Percentiles rank a stretch among this genome's conserved stretches.
phyloP scores from a whole-genome alignment of 1,284 basidiomycete species.

The Trichosporon ovoides region DNA sequence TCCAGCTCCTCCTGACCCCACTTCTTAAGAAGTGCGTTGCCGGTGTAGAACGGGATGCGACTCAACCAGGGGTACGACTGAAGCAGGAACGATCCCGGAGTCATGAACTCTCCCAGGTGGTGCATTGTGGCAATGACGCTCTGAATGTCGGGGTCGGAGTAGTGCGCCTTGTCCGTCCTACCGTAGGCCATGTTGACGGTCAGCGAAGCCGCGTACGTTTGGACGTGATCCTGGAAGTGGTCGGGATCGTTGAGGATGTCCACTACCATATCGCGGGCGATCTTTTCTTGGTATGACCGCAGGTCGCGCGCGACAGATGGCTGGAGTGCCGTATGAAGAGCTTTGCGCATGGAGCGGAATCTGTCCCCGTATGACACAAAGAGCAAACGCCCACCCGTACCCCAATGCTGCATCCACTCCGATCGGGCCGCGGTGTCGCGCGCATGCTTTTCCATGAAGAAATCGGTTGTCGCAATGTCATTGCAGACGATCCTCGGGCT shows the following conservation, averaged over 20 bases:
- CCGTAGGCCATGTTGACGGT: conserved; percentile 64
- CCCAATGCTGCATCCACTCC: no score
- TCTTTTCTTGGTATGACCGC: conserved; percentile 51
- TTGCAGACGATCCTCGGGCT: no score
- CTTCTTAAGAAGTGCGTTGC: conserved; percentile 52
- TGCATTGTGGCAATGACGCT: conserved; percentile 55
- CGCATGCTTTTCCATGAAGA: conserved; percentile 56
- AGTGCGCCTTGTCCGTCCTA: conserved; percentile 53
- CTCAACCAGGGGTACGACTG: conserved; percentile 61
- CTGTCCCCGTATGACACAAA: no score
- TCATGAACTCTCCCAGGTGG: conserved; percentile 54
- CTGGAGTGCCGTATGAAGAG: conserved; percentile 57
- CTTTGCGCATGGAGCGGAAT: conserved; percentile 51
- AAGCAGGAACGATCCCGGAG: conserved; percentile 59
- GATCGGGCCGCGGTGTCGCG: conserved; percentile 54
- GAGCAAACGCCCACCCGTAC: no score
- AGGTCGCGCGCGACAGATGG: conserved; percentile 53
- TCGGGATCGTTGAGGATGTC: conserved; percentile 55
- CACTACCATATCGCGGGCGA: conserved; percentile 54
- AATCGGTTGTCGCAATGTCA: no score
- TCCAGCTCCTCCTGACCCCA: conserved; percentile 58
- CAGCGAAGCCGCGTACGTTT: conserved; percentile 60
- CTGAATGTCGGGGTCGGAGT: conserved; percentile 57
- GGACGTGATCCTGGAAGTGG: conserved; percentile 53
- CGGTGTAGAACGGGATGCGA: no score